phyloP scores from a whole-genome alignment of 2,329 filamentous ascomycete genomes.

The Calonectria pteridis region DNA sequence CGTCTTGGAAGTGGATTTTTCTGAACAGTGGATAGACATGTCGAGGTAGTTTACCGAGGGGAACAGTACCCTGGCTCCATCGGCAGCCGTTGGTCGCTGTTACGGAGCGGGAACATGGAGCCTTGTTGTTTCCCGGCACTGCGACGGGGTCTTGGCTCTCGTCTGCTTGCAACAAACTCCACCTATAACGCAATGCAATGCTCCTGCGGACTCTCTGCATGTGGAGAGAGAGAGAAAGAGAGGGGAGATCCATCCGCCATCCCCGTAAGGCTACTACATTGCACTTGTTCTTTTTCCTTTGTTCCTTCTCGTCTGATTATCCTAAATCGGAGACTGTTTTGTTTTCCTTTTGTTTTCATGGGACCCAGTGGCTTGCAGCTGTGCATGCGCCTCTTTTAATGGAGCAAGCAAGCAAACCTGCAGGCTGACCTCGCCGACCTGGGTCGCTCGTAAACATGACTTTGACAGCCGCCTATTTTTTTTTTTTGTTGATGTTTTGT shows the following conservation, averaged over 20 bases:
- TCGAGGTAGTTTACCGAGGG: not conserved
- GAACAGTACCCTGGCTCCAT: not conserved
- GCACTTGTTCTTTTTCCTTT: not conserved
- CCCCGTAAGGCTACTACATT: not conserved
- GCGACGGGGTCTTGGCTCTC: not conserved
- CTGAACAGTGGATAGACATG: not conserved
- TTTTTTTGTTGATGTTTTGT: too few relatives aligned
- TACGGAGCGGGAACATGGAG: not conserved
- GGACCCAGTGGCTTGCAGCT: not conserved
- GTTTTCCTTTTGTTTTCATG: not conserved
- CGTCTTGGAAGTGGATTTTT: not conserved
- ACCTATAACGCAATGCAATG: not conserved
- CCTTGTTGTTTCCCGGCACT: not conserved
- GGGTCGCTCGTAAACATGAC: not conserved
- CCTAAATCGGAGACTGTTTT: not conserved
- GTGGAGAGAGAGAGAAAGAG: too few relatives aligned
- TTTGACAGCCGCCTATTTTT: not conserved
- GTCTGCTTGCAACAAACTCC: not conserved
- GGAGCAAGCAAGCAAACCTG: not conserved
- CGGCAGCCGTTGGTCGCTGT: not conserved
- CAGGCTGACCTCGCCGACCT: not conserved
- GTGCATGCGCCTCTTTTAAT: not conserved
- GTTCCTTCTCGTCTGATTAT: not conserved
- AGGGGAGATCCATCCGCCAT: not conserved
- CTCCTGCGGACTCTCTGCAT: not conserved